Evolutionary conservation across 352 stramenopile species (phyloP), one percentile per base, ranked within the genome.

Genomic region (Phytophthora kernoviae): DNA sequence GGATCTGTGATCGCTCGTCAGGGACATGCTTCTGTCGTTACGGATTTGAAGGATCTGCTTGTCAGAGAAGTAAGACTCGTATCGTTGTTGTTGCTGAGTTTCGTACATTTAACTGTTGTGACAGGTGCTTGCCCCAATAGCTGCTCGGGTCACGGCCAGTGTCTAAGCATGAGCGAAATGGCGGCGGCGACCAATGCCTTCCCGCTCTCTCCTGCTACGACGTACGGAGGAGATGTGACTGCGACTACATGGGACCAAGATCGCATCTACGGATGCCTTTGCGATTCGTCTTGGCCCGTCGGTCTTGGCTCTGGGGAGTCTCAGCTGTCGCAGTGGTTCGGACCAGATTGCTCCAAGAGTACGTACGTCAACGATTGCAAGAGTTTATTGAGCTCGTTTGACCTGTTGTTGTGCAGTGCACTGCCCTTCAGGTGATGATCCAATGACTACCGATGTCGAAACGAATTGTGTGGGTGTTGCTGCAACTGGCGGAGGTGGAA

Each of bases 251-350:
- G 87, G 81, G 85, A 96, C 63, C 80, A 90, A 52, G 76, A 88
- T 54, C 71, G 79, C 20, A 68, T 95, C 32, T 90, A 76, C 20
- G 87, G 87, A 12, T 95, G 87, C 52, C 63, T 92, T 15, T 95
- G 86, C 42, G 86, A 95, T 51, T 95, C 86, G 21, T 76, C 71
- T 4, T 95, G 84, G 84, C 26, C 64, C 0, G 87, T 95, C 3
- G 83, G 84, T 6, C 74, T 98, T 1, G 88, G 45, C 2, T 32
- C 57, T 1, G 88, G 77, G 1, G 57, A 98, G 54, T 80, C 72
- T 3, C 93, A 98, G 58, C 73, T 85, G 30, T 69, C 87, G 2
- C 65, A 97, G 65, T 97, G 84, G 78, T 98, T 98, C 55, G 90
- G 90, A 6, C 61, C 81, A 15, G 89, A 96, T 48, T 98, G 91